phyloP scores from a whole-genome alignment of 305 asterid genomes.

The Solanum hybrid region DNA sequence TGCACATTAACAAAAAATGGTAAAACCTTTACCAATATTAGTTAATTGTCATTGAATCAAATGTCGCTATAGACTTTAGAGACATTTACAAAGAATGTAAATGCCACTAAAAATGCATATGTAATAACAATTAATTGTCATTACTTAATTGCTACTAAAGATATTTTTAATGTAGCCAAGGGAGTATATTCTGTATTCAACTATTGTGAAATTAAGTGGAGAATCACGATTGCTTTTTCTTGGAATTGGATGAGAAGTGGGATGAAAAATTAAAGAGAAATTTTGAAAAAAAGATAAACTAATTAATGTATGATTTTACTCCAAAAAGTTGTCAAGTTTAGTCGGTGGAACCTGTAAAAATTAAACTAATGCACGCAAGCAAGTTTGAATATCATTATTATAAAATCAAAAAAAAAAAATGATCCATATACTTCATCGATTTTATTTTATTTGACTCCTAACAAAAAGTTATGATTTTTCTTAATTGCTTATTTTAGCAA shows the following conservation, averaged over 20 bases:
- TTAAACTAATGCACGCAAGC: neutral
- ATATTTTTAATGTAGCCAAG: neutral
- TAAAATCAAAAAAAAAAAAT: neutral
- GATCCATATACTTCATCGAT: neutral
- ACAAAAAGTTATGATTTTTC: rapidly evolving
- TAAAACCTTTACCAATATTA: no score
- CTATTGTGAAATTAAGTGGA: neutral
- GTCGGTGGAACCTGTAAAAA: neutral
- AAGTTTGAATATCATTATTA: neutral
- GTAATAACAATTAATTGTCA: neutral
- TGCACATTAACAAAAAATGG: neutral
- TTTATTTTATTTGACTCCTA: neutral
- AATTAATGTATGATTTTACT: neutral
- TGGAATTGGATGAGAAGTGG: neutral
- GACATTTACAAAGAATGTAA: no score
- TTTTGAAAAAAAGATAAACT: neutral
- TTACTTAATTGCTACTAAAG: no score
- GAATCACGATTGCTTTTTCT: neutral
- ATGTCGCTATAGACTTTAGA: neutral
- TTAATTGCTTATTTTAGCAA: no score
- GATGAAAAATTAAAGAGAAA: neutral
- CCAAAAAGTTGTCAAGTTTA: neutral
- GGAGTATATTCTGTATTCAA: neutral
- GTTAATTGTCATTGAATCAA: neutral
- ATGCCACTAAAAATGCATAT: no score